These are phyloP conservation scores for Avena sativa DNA, from an alignment of 176 grass and related monocot genomes.

Conservation along the genomic window DNA sequence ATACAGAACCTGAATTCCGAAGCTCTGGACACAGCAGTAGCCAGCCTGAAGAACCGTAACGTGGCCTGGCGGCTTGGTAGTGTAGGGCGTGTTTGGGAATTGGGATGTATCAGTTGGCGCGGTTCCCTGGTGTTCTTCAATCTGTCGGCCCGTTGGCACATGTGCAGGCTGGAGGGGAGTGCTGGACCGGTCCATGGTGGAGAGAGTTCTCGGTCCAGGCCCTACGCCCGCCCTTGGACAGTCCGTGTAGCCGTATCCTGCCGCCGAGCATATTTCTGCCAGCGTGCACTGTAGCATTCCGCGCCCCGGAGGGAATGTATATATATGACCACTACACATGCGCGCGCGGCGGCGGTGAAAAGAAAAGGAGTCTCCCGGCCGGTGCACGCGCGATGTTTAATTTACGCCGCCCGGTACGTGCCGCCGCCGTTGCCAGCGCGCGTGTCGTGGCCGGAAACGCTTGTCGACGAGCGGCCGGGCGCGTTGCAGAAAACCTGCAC, in stretches of 20 bases:
- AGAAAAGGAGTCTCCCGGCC: background rate
- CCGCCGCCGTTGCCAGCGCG: background rate
- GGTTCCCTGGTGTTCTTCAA: background rate
- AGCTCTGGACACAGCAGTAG: background rate
- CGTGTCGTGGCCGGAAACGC: background rate
- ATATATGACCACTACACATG: background rate
- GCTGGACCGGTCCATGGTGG: background rate
- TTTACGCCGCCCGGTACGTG: background rate
- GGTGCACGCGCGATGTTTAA: slow-evolving; percentile 10
- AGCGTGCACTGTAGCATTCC: background rate
- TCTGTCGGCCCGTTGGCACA: background rate
- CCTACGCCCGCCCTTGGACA: slow-evolving; percentile 39
- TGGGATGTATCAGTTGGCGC: slow-evolving; percentile 18
- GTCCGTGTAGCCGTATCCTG: background rate
- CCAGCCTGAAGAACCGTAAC: background rate
- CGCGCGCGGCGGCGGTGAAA: background rate
- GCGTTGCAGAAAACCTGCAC: background rate
- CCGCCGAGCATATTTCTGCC: slow-evolving; percentile 43
- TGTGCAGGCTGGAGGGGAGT: background rate
- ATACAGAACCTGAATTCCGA: background rate
- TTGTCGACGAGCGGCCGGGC: slow-evolving; percentile 35
- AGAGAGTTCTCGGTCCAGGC: slow-evolving; percentile 13
- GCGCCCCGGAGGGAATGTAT: slow-evolving; percentile 6
- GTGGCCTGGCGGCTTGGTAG: background rate
- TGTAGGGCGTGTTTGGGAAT: background rate